Percentiles rank a stretch among this genome's conserved stretches.
These are phyloP conservation scores for Lipomyces starkeyi DNA, from an alignment of 805 yeast genomes.

Conservation along the genomic window DNA sequence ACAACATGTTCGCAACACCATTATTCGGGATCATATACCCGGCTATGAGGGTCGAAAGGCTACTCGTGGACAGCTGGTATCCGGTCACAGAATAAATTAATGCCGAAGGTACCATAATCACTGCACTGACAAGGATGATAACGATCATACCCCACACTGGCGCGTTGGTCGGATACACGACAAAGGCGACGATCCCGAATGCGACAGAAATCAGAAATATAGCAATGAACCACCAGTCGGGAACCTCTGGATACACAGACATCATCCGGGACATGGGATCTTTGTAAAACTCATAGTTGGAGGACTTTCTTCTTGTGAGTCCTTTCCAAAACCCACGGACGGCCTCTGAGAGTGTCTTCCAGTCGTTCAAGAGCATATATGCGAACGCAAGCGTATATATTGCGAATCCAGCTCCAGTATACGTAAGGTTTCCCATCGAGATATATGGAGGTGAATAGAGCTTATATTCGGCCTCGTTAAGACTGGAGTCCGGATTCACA, in stretches of 20 bases:
- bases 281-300: neutral
- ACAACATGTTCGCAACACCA: conserved; percentile 56
- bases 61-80: conserved; percentile 63
- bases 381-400: conserved; percentile 59
- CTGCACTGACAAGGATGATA: conserved; percentile 58
- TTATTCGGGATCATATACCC: conserved; percentile 65
- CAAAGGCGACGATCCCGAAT: conserved; percentile 44
- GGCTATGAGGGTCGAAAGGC: conserved; percentile 65
- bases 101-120: conserved; percentile 68
- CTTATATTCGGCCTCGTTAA: conserved; percentile 56
- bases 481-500: conserved; percentile 52
- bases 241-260: conserved; percentile 66
- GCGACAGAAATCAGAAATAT: conserved; percentile 53
- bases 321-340: conserved; percentile 8
- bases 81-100: conserved; percentile 69
- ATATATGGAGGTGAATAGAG: conserved; percentile 65
- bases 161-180: conserved; percentile 54
- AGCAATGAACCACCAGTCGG: conserved; percentile 71
- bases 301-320: neutral
- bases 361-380: conserved; percentile 54
- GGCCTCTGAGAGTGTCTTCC: conserved; percentile 30
- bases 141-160: conserved; percentile 71
- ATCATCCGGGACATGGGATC: conserved; percentile 56
- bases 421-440: conserved; percentile 57
- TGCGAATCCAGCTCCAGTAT: conserved; percentile 59